Percentiles rank a stretch among this genome's conserved stretches.
Conservation (phyloP, 352 stramenopile genomes). For the Phytophthora citricola region DNA sequence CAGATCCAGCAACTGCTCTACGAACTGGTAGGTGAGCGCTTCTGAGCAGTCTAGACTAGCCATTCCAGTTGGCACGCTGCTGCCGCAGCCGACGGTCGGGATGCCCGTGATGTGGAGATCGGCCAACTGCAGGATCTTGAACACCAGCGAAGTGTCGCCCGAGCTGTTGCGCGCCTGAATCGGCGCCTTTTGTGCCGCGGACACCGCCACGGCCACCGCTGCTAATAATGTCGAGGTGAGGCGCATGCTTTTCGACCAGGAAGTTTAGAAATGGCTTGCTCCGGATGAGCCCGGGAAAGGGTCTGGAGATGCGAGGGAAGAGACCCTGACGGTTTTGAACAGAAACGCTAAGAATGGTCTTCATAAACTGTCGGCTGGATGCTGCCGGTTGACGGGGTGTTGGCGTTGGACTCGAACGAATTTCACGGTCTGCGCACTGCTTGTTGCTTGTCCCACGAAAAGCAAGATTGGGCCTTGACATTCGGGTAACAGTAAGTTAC, state of each 20-base stretch:
- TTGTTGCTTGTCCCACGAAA: slow-evolving; percentile 2
- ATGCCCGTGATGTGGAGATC: slow-evolving; percentile 66
- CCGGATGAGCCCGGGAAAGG: slow-evolving; percentile 13
- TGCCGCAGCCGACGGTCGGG: slow-evolving; percentile 37
- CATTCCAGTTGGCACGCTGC: slow-evolving; percentile 29
- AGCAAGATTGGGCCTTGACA: background rate
- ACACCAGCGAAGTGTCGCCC: slow-evolving; percentile 35
- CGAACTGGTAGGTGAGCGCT: slow-evolving; percentile 48
- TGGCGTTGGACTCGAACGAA: slow-evolving; percentile 24
- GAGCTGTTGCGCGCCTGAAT: slow-evolving; percentile 32
- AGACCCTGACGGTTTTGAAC: slow-evolving; percentile 3
- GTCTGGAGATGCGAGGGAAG: background rate
- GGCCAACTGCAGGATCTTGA: slow-evolving; percentile 66
- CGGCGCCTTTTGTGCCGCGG: slow-evolving; percentile 20
- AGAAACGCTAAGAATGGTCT: slow-evolving; percentile 9
- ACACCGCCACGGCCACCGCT: background rate
- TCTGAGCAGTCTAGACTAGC: slow-evolving; percentile 48
- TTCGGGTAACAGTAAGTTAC: no score
- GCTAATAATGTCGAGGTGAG: slow-evolving; percentile 9
- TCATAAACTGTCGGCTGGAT: slow-evolving; percentile 14
- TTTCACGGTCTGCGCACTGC: slow-evolving; percentile 1
- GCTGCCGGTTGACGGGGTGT: slow-evolving; percentile 1
- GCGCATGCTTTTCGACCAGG: slow-evolving; percentile 15
- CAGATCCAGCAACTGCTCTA: slow-evolving; percentile 55
- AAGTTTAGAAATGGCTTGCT: slow-evolving; percentile 33